Conservation (phyloP, 2,329 filamentous ascomycete species). For the Orbilia ellipsospora region DNA sequence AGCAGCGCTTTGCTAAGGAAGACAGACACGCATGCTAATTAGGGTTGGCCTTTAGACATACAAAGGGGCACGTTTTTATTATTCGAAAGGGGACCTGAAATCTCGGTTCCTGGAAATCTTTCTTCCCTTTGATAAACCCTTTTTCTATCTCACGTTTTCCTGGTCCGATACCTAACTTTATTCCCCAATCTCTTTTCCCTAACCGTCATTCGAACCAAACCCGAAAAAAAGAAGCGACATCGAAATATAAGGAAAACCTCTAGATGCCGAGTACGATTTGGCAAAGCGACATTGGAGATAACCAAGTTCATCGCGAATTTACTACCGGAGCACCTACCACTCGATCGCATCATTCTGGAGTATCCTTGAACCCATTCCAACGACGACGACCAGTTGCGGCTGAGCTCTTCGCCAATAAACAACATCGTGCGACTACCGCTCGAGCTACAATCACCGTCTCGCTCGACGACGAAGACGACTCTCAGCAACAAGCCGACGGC, state of each 20-base stretch:
- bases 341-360: slow-evolving; percentile 47
- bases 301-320: slow-evolving; percentile 48
- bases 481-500: slow-evolving; percentile 17
- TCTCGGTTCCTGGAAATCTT: slow-evolving; percentile 44
- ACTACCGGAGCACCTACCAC: slow-evolving; percentile 44
- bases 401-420: slow-evolving; percentile 40
- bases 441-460: slow-evolving; percentile 47
- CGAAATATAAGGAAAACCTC: slow-evolving; percentile 23
- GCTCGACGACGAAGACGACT: slow-evolving; percentile 50
- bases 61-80: slow-evolving; percentile 12
- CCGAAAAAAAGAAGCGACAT: slow-evolving; percentile 8
- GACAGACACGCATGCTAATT: slow-evolving; percentile 28
- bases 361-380: slow-evolving; percentile 51
- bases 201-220: slow-evolving; percentile 15
- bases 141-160: slow-evolving; percentile 17
- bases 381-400: slow-evolving; percentile 43
- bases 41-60: slow-evolving; percentile 12
- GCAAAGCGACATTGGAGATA: slow-evolving; percentile 46
- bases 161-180: slow-evolving; percentile 7
- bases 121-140: slow-evolving; percentile 15
- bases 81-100: slow-evolving; percentile 17
- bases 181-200: slow-evolving; percentile 5
- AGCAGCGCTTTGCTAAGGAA: slow-evolving; percentile 2
- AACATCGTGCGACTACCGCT: slow-evolving; percentile 36
- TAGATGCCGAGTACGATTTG: slow-evolving; percentile 54